Conservation (phyloP, 75 land plant species). For the Cryptomeria japonica region DNA sequence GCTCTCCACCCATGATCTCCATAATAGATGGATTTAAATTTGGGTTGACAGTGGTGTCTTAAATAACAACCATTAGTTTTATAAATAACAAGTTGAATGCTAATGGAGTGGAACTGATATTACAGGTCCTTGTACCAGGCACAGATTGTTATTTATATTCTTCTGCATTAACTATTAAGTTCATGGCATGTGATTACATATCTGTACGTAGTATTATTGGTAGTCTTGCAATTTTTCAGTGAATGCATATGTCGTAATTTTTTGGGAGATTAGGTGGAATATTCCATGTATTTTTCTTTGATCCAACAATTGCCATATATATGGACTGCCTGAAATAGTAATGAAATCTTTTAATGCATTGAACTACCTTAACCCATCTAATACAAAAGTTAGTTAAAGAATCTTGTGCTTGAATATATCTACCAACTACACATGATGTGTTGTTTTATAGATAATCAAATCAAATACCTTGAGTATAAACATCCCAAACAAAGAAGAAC, state of each 20-base stretch:
- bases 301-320: neutral
- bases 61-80: too few species aligned
- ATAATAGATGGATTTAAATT: neutral
- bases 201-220: neutral
- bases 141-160: too few species aligned
- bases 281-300: neutral
- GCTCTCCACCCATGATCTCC: neutral
- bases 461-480: conserved; percentile 76
- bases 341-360: neutral
- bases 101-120: too few species aligned
- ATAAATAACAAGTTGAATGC: too few species aligned
- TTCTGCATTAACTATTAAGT: too few species aligned
- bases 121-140: too few species aligned
- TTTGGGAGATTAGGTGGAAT: neutral
- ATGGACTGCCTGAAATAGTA: neutral
- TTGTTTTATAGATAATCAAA: neutral
- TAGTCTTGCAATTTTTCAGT: too few species aligned
- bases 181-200: neutral
- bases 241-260: neutral
- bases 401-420: neutral
- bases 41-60: too few species aligned
- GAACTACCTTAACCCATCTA: neutral
- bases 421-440: neutral
- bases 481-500: conserved; percentile 91
- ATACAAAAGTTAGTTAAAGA: neutral